Evolutionary conservation across 805 yeast species (phyloP).

Genomic region (Lipomyces starkeyi): DNA sequence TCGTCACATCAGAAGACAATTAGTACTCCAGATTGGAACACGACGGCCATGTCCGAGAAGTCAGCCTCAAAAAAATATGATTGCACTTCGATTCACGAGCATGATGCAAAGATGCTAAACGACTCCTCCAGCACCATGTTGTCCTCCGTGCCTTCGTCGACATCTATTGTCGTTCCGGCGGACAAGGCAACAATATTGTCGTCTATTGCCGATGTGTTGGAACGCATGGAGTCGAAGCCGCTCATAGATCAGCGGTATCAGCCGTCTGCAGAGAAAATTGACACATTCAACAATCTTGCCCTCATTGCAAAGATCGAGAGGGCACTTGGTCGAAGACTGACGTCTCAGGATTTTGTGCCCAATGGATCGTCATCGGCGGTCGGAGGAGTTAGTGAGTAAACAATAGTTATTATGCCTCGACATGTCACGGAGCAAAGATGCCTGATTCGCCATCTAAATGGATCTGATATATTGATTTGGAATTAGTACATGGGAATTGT

Average conservation of each 20-base stretch:
- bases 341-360: constrained; percentile 21
- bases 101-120: background rate
- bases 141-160: background rate
- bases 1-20: background rate
- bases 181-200: constrained; percentile 5
- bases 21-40: background rate
- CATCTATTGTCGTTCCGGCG: background rate
- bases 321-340: constrained; percentile 23
- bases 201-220: constrained; percentile 14
- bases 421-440: too few species aligned
- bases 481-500: background rate
- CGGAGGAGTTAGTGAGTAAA: background rate
- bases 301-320: constrained; percentile 19
- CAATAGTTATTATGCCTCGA: background rate
- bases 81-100: background rate
- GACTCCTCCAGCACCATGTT: constrained; percentile 4
- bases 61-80: background rate
- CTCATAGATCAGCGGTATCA: constrained; percentile 21
- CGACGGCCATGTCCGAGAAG: background rate
- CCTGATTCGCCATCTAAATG: background rate
- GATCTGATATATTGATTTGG: too few species aligned
- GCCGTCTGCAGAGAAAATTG: constrained; percentile 20
- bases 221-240: constrained; percentile 18
- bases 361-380: background rate
- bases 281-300: constrained; percentile 19